Conservation (phyloP, 1,284 basidiomycete species). For the Caloboletus firmus region DNA sequence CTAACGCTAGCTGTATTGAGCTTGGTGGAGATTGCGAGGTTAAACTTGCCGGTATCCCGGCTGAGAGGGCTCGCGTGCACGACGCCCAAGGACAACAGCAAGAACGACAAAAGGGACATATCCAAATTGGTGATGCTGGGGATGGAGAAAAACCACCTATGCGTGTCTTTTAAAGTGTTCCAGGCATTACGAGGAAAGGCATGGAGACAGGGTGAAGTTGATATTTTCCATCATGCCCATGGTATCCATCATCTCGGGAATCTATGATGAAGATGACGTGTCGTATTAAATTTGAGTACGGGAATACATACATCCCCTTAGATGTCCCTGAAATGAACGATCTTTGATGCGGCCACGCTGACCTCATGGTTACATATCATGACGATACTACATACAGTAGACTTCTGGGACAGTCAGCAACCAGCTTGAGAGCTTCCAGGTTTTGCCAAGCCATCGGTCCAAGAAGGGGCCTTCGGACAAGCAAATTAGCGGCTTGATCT, state of each 20-base stretch:
- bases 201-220: not conserved
- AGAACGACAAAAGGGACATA: not conserved
- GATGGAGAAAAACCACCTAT: not conserved
- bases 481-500: not conserved
- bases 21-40: constrained; percentile 14
- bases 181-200: not conserved
- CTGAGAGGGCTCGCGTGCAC: constrained; percentile 3
- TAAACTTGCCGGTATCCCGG: constrained; percentile 9
- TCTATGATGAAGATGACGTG: not conserved
- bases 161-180: not conserved
- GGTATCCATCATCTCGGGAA: not conserved
- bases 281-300: not conserved
- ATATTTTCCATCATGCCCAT: not conserved
- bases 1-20: constrained; percentile 11
- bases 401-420: not conserved
- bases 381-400: not conserved
- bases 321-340: constrained; percentile 3
- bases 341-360: not conserved
- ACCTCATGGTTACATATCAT: not conserved
- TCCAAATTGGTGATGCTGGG: not conserved
- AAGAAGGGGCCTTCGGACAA: not conserved
- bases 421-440: not conserved
- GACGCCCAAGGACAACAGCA: not conserved
- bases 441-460: not conserved
- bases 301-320: not conserved